Percentiles rank a stretch among this genome's conserved stretches.
phyloP scores from a whole-genome alignment of 306 rosid species.

The Cicer arietinum region DNA sequence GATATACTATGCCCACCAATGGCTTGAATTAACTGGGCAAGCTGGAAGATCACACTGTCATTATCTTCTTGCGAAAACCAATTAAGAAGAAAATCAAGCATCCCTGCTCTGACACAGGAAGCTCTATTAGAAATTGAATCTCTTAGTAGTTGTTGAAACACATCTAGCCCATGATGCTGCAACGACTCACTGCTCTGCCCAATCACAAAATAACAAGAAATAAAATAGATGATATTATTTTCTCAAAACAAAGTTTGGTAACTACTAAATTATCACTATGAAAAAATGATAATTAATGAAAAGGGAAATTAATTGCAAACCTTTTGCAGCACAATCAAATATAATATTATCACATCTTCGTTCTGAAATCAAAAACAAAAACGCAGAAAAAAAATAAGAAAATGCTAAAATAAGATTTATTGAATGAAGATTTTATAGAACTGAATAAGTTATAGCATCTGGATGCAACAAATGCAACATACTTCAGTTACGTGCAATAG shows the following conservation, averaged over 20 bases:
- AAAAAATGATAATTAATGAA: conserved; percentile 35
- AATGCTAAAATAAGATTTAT: conserved; percentile 32
- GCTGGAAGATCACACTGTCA: conserved; percentile 71
- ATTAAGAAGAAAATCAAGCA: conserved; percentile 94
- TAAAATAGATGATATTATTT: conserved; percentile 47
- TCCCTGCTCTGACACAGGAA: conserved; percentile 96
- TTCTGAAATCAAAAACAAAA: conserved; percentile 62
- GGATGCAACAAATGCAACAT: conserved; percentile 28
- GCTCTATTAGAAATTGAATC: conserved; percentile 95
- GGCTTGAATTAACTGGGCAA: conserved; percentile 85
- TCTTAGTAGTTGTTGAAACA: conserved; percentile 80
- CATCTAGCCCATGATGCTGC: conserved; percentile 77
- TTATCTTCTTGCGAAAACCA: conserved; percentile 88
- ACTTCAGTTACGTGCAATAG: conserved; percentile 31
- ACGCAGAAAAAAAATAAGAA: conserved; percentile 42
- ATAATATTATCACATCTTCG: conserved; percentile 85
- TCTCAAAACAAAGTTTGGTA: conserved; percentile 36
- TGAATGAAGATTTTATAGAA: conserved; percentile 31
- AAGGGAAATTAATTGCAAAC: conserved; percentile 62
- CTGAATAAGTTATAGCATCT: conserved; percentile 36
- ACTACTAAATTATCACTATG: conserved; percentile 14
- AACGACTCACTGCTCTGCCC: conserved; percentile 99
- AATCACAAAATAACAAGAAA: conserved; percentile 66
- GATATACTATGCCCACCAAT: conserved; percentile 99
- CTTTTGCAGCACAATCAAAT: conserved; percentile 83